Evolutionary conservation across 2,329 filamentous ascomycete genomes (phyloP).

Genomic region (Bipolaris gigantea): DNA sequence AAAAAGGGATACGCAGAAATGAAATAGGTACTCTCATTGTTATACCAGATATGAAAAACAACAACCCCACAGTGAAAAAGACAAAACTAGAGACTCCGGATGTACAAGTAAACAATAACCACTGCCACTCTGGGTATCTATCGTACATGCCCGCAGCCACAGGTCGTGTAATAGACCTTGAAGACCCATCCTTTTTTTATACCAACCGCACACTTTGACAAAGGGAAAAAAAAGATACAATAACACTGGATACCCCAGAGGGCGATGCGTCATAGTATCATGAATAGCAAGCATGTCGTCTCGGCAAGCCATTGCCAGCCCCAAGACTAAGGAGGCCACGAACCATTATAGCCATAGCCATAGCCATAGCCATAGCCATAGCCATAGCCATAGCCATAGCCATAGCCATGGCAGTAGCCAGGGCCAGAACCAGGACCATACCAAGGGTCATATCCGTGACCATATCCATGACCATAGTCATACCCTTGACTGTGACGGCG

Average conservation of each 20-base stretch:
- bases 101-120: neutral
- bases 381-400: no score
- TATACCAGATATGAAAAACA: no score
- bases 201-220: neutral
- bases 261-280: neutral
- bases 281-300: neutral
- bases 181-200: neutral
- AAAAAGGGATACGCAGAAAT: no score
- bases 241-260: neutral
- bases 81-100: neutral
- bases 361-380: no score
- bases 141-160: neutral
- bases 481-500: neutral
- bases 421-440: neutral
- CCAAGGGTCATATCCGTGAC: no score
- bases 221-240: neutral
- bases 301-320: neutral
- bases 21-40: no score
- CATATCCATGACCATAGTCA: neutral
- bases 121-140: neutral
- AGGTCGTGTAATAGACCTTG: no score
- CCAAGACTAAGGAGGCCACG: no score
- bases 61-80: neutral
- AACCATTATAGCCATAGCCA: neutral
- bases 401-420: neutral